Conservation (phyloP, 108 stramenopile species). For the Parmales sp. region DNA sequence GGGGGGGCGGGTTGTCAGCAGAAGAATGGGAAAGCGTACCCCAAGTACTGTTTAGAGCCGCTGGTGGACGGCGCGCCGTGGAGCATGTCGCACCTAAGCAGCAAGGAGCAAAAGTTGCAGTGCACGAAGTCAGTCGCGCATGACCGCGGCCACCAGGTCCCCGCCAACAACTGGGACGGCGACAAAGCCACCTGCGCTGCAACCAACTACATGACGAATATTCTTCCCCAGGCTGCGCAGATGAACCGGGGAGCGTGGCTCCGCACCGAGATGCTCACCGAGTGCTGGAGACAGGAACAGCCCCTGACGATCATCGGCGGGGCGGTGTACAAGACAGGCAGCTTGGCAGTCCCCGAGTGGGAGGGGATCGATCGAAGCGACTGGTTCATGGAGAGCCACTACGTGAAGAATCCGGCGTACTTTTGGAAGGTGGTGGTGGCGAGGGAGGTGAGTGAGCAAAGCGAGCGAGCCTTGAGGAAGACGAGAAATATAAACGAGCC, state of each 20-base stretch:
- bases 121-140: background rate
- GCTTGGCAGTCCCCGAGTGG: background rate
- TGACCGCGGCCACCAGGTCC: constrained; percentile 8
- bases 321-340: background rate
- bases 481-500: too few relatives aligned
- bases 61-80: background rate
- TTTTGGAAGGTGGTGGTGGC: constrained; percentile 5
- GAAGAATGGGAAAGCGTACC: constrained; percentile 6
- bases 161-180: background rate
- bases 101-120: constrained; percentile 1
- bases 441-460: too few relatives aligned
- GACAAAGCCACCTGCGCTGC: background rate
- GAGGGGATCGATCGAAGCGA: background rate
- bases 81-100: background rate
- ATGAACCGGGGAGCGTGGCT: constrained; percentile 12
- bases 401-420: constrained; percentile 7
- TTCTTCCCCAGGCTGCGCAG: background rate
- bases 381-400: background rate
- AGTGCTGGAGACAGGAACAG: constrained; percentile 8
- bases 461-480: too few relatives aligned
- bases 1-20: background rate
- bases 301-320: constrained; percentile 3
- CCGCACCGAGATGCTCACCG: background rate
- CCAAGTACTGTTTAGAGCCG: background rate
- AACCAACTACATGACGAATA: constrained; percentile 12